phyloP scores from a whole-genome alignment of 345 rosid species.

The Murraya koenigii region DNA sequence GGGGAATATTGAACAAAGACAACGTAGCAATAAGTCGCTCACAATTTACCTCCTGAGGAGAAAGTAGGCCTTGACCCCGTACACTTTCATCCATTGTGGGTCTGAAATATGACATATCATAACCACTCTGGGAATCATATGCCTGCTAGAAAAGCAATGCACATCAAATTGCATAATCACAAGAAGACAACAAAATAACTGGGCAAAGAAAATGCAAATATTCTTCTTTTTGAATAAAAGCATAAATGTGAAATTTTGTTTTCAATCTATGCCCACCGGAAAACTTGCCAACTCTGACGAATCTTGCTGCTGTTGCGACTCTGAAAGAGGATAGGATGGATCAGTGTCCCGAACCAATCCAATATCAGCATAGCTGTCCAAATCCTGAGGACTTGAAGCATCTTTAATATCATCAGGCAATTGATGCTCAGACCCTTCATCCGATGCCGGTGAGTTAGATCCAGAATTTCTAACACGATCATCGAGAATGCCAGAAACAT shows the following conservation, averaged over 20 bases:
- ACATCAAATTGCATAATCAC: constrained; percentile 4
- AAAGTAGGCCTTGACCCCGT: constrained; percentile 58
- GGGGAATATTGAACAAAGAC: not conserved
- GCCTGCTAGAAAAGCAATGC: constrained; percentile 39
- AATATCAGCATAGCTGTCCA: constrained; percentile 53
- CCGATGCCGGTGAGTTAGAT: constrained; percentile 60
- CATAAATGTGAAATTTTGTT: not conserved
- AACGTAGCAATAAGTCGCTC: not conserved
- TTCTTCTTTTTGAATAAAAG: not conserved
- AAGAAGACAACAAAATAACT: not conserved
- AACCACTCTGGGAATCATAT: constrained; percentile 58
- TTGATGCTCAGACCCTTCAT: constrained; percentile 48
- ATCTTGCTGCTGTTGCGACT: constrained; percentile 61
- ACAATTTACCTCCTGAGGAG: constrained; percentile 70
- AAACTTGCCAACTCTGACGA: constrained; percentile 56
- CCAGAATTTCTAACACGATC: constrained; percentile 53
- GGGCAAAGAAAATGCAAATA: not conserved
- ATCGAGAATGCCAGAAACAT: constrained; percentile 39
- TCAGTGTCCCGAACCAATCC: constrained; percentile 49
- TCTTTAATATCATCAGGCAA: constrained; percentile 55
- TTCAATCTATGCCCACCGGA: constrained; percentile 44
- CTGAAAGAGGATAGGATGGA: constrained; percentile 57
- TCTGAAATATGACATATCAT: constrained; percentile 72
- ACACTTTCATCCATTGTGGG: constrained; percentile 58
- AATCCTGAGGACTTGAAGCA: constrained; percentile 49